Base-by-base conservation (phyloP, 2,329 filamentous ascomycete species). In the Cladorrhinum sp. region DNA sequence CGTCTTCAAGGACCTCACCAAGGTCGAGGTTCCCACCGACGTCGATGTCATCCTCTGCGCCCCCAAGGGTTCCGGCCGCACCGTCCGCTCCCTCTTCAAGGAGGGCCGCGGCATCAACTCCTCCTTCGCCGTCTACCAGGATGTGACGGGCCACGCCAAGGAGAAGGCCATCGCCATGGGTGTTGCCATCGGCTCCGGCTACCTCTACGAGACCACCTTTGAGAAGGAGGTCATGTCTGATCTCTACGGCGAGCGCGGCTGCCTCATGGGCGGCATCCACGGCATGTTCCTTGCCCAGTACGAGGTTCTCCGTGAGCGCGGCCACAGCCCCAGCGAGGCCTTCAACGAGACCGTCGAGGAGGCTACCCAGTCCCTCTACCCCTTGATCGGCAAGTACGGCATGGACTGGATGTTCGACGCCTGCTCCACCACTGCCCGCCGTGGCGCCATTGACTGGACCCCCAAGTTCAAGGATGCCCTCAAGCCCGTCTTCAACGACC, bases 321-420 rank as follows among this genome's bases (percentile, higher is more conserved):
- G 95, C 80, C 95, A 99, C 89, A 90, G 86, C 80, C 95, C 95
- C 77, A 94, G 90, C 72, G 95, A 99, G 84, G 95, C 95, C 70
- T 99, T 99, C 90, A 99, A 99, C 87, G 95, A 99, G 92, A 99
- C 95, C 70, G 95, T 99, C 70, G 95, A 99, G 86, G 95, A 99
- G 86, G 95, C 95, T 68, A 99, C 95, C 57, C 95, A 99, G 86
- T 92, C 87, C 69, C 85, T 99, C 75, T 99, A 99, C 86, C 95
- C 95, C 67, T 86, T 99, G 75, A 99, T 99, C 74, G 95, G 94
- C 75, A 87, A 86, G 80, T 90, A 98, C 82, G 95, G 95, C 75
- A 98, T 99, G 95, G 95, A 99, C 85, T 99, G 96, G 92, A 99
- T 99, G 95, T 99, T 96, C 84, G 93, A 94, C 77, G 95, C 95